Evolutionary conservation across 768 basidiomycete species (phyloP).

Genomic region (Gloeopeniophorella convolvens): DNA sequence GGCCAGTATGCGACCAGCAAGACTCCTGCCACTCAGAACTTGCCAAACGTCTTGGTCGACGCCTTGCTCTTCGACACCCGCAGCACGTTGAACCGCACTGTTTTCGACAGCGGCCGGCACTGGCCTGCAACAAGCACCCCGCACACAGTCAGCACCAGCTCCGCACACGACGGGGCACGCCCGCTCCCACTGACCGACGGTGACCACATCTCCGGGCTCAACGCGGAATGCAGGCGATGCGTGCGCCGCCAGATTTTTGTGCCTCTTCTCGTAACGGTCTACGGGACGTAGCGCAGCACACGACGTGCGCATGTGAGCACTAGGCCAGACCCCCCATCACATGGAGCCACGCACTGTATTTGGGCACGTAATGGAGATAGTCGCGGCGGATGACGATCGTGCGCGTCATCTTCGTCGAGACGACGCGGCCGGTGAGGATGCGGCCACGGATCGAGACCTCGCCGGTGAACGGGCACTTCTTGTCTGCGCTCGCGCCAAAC

Average conservation of each 20-base stretch:
- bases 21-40: slow-evolving; percentile 56
- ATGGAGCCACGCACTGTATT: slow-evolving; percentile 72
- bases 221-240: slow-evolving; percentile 99
- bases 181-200: slow-evolving; percentile 65
- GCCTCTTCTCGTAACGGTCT: slow-evolving; percentile 98
- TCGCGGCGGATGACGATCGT: slow-evolving; percentile 95
- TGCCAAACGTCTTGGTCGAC: slow-evolving; percentile 83
- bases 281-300: slow-evolving; percentile 14
- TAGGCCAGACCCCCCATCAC: background rate
- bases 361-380: slow-evolving; percentile 95
- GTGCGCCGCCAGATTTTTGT: slow-evolving; percentile 97
- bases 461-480: slow-evolving; percentile 99
- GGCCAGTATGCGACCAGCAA: slow-evolving; percentile 23
- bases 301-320: background rate
- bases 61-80: slow-evolving; percentile 94
- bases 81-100: slow-evolving; percentile 98
- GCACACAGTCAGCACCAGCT: slow-evolving; percentile 11
- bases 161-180: background rate
- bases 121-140: slow-evolving; percentile 59
- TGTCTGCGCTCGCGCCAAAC: slow-evolving; percentile 50
- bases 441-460: slow-evolving; percentile 97
- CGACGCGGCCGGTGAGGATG: slow-evolving; percentile 94
- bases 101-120: slow-evolving; percentile 98
- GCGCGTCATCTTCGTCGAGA: slow-evolving; percentile 99
- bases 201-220: slow-evolving; percentile 88